These are phyloP conservation scores for Polytrichum commune DNA, from an alignment of 225 moss, liverwort and hornwort genomes.

Conservation along the genomic window DNA sequence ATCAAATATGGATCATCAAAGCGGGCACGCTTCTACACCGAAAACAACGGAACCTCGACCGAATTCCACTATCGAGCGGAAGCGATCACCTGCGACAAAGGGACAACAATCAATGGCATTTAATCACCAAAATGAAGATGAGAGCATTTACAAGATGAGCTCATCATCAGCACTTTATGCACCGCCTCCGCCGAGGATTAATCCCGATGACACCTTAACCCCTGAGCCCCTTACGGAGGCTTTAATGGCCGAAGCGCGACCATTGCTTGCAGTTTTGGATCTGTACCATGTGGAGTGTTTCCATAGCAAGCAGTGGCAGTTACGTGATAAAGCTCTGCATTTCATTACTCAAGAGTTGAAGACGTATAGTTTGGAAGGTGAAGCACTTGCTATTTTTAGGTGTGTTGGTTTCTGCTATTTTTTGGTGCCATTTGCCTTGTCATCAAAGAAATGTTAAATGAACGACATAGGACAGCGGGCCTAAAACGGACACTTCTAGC, in stretches of 20 bases:
- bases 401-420: conserved; percentile 10
- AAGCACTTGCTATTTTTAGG: conserved; percentile 64
- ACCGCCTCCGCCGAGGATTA: too few species aligned
- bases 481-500: too few species aligned
- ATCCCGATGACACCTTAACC: conserved; percentile 38
- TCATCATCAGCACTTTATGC: neutral
- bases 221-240: conserved; percentile 76
- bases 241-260: conserved; percentile 51
- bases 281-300: conserved; percentile 74
- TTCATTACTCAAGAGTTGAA: conserved; percentile 59
- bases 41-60: neutral
- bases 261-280: conserved; percentile 59
- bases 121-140: neutral
- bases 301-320: conserved; percentile 92
- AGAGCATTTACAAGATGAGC: neutral
- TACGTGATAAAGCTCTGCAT: conserved; percentile 83
- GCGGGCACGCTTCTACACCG: neutral
- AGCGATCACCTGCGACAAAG: neutral
- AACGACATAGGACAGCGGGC: too few species aligned
- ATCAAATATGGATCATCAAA: neutral
- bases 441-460: too few species aligned
- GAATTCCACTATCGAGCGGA: neutral
- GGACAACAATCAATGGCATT: too few species aligned
- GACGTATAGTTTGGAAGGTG: conserved; percentile 34
- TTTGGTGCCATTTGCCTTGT: too few species aligned